Evolutionary conservation across 1,284 basidiomycete genomes (phyloP).

Genomic region (Papiliotrema nemorosa): DNA sequence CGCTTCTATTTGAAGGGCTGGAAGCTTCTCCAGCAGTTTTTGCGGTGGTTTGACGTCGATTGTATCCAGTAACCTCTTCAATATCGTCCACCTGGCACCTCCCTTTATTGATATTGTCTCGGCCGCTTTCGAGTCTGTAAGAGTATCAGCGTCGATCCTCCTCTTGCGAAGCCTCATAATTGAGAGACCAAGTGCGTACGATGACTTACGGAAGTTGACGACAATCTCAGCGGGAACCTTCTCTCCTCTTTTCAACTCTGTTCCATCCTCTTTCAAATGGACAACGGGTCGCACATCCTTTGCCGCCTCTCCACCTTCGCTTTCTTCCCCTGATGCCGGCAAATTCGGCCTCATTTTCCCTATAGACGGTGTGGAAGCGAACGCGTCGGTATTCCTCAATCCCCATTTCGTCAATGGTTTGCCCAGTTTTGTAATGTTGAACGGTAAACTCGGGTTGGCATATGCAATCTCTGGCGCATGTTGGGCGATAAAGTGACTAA

Average conservation of each 20-base stretch:
- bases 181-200: too few species aligned
- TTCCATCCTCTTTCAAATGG: background rate
- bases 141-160: too few species aligned
- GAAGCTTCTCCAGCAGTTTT: too few species aligned
- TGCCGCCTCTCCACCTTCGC: background rate
- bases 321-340: background rate
- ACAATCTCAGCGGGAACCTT: background rate
- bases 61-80: too few species aligned
- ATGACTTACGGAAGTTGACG: background rate
- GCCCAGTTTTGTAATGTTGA: slow-evolving; percentile 15
- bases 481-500: slow-evolving; percentile 34
- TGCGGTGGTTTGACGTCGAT: too few species aligned
- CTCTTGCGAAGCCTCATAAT: too few species aligned
- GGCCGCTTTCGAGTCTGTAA: too few species aligned
- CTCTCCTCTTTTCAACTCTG: background rate
- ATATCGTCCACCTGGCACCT: too few species aligned
- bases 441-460: slow-evolving; percentile 34
- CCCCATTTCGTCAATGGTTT: background rate
- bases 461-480: slow-evolving; percentile 41
- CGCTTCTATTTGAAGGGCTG: too few species aligned
- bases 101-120: too few species aligned
- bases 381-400: too few species aligned
- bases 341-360: slow-evolving; percentile 15
- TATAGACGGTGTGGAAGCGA: too few species aligned
- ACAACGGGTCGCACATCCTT: background rate